Evolutionary conservation across 495 filamentous ascomycete genomes (phyloP).

Genomic region (Cairneyella variabilis): DNA sequence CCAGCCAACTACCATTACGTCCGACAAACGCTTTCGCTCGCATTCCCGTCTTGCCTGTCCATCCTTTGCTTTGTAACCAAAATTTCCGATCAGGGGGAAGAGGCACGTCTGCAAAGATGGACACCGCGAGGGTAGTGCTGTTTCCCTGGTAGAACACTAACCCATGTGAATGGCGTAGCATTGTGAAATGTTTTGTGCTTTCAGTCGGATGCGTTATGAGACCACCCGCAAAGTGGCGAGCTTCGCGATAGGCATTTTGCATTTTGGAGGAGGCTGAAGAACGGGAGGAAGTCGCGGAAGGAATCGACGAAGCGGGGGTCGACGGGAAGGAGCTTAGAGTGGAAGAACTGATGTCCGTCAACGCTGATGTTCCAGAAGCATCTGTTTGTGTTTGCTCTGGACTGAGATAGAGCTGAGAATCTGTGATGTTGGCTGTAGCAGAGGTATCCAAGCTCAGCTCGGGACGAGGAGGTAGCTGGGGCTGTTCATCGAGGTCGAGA

Average conservation of each 20-base stretch:
- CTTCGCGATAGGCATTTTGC: conserved; percentile 17
- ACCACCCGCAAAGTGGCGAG: conserved; percentile 59
- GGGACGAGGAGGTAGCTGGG: conserved; percentile 5
- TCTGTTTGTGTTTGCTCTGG: background rate
- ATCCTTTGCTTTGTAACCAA: conserved; percentile 65
- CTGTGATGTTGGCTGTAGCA: background rate
- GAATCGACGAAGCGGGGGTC: background rate
- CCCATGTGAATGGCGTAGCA: conserved; percentile 60
- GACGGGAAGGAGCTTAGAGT: background rate
- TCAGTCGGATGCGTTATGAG: conserved; percentile 59
- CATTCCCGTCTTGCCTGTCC: conserved; percentile 66
- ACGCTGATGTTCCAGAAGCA: background rate
- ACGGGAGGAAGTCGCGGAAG: background rate
- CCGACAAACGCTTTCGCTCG: conserved; percentile 55
- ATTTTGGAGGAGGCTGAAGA: conserved; percentile 4
- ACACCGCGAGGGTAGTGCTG: conserved; percentile 56
- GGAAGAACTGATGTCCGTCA: background rate
- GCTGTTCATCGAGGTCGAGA: background rate
- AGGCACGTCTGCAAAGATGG: conserved; percentile 55
- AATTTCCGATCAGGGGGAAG: conserved; percentile 55
- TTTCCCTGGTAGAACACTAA: conserved; percentile 62
- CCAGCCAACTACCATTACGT: conserved; percentile 53
- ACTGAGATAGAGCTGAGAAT: conserved; percentile 5
- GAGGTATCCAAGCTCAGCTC: conserved; percentile 4
- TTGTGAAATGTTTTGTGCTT: conserved; percentile 62